Evolutionary conservation across 2,329 filamentous ascomycete species (phyloP).

Genomic region (Calonectria ilicicola): DNA sequence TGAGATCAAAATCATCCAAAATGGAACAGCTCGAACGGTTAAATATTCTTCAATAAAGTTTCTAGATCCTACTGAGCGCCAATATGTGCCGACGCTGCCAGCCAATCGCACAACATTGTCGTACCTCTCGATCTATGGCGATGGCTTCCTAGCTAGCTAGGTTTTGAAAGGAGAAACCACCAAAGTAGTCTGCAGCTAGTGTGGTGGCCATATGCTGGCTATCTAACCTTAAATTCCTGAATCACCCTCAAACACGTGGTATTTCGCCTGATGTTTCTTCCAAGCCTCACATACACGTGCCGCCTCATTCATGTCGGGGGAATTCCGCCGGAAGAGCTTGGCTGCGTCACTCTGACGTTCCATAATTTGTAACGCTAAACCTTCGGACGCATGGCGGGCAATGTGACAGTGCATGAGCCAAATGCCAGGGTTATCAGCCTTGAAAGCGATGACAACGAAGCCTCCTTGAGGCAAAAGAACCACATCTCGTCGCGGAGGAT

Average conservation of each 20-base stretch:
- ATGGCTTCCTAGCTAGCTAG: neutral
- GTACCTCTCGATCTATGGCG: no score
- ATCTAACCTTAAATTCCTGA: neutral
- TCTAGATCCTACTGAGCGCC: no score
- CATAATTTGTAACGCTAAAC: slow-evolving; percentile 36
- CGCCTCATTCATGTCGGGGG: neutral
- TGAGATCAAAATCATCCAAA: no score
- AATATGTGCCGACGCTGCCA: no score
- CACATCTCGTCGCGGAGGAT: slow-evolving; percentile 64
- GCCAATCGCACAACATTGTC: no score
- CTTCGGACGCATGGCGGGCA: slow-evolving; percentile 57
- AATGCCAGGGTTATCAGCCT: slow-evolving; percentile 59
- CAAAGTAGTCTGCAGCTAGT: neutral
- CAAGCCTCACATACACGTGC: neutral
- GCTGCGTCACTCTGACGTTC: slow-evolving; percentile 20
- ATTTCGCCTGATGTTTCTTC: neutral
- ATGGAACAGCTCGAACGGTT: no score
- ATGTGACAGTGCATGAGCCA: slow-evolving; percentile 64
- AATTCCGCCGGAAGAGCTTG: neutral
- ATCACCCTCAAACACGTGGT: neutral
- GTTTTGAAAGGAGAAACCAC: neutral
- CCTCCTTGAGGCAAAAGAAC: slow-evolving; percentile 57
- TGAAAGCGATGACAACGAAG: slow-evolving; percentile 60
- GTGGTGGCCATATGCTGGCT: neutral
- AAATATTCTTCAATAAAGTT: no score